phyloP scores from a whole-genome alignment of 768 basidiomycete genomes.

The Leccinum variicolor region DNA sequence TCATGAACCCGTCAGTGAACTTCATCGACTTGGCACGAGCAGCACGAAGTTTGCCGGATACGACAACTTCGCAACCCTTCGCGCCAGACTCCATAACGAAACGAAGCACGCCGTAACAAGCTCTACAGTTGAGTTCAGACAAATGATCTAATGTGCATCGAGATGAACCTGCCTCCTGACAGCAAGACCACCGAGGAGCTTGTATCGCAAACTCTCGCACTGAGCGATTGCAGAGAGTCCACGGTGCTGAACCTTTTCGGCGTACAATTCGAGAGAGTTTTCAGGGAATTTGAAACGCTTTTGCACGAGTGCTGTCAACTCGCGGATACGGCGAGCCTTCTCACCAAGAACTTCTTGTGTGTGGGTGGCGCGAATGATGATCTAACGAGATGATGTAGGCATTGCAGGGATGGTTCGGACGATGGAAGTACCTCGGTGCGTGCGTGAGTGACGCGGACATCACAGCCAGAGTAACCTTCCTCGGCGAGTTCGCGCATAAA shows the following conservation, averaged over 20 bases:
- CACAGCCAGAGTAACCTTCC: slow-evolving; percentile 99
- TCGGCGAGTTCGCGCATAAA: slow-evolving; percentile 97
- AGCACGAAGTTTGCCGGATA: slow-evolving; percentile 98
- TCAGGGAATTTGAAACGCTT: slow-evolving; percentile 99
- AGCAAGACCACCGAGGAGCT: slow-evolving; percentile 98
- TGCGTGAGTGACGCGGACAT: slow-evolving; percentile 98
- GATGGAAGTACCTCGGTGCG: slow-evolving; percentile 77
- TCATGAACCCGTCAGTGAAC: slow-evolving; percentile 99
- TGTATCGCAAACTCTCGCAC: slow-evolving; percentile 98
- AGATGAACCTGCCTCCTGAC: slow-evolving; percentile 76
- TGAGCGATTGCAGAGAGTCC: slow-evolving; percentile 98
- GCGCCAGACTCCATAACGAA: slow-evolving; percentile 99
- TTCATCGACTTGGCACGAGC: slow-evolving; percentile 99
- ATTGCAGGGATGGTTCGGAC: not conserved
- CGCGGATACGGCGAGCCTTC: slow-evolving; percentile 98
- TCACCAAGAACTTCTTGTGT: slow-evolving; percentile 98
- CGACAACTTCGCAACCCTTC: slow-evolving; percentile 99
- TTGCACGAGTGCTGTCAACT: slow-evolving; percentile 96
- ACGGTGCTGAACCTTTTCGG: slow-evolving; percentile 98
- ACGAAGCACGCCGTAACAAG: slow-evolving; percentile 99
- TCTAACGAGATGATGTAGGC: slow-evolving; percentile 42
- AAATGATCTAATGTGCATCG: not conserved
- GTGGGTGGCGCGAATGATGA: slow-evolving; percentile 99
- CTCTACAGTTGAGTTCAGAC: slow-evolving; percentile 42
- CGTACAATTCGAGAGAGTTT: slow-evolving; percentile 97